These are phyloP conservation scores for Taiozyma sp. DNA, from an alignment of 1,139 yeast genomes.

Conservation along the genomic window DNA sequence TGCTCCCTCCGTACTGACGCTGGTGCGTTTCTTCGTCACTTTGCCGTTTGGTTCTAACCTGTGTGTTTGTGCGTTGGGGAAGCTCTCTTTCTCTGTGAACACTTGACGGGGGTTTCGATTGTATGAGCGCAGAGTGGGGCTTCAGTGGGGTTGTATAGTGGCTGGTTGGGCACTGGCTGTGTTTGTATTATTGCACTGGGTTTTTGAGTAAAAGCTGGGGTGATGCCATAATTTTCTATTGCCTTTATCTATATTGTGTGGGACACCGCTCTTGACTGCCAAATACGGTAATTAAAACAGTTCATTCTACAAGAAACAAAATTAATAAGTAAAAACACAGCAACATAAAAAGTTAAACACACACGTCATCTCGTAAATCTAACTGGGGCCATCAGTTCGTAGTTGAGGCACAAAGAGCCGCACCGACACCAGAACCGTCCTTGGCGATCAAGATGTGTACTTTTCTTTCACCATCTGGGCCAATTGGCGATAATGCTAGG, in stretches of 20 bases:
- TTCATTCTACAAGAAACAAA: background rate
- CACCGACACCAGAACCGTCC: conserved; percentile 96
- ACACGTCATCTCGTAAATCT: background rate
- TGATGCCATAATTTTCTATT: background rate
- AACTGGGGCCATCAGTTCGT: background rate
- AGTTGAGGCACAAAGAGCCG: conserved; percentile 74
- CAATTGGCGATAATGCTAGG: conserved; percentile 60
- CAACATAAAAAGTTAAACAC: background rate
- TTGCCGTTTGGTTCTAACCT: background rate
- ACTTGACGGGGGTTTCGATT: background rate
- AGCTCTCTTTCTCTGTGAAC: background rate
- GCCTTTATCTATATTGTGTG: background rate
- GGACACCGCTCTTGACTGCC: background rate
- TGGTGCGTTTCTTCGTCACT: background rate
- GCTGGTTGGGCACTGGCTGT: too few relatives aligned
- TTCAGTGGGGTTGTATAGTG: too few relatives aligned
- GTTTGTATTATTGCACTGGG: background rate
- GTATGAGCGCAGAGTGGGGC: background rate
- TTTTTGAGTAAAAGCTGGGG: background rate
- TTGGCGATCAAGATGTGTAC: conserved; percentile 74
- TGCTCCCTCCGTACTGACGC: background rate
- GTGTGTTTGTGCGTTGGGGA: background rate
- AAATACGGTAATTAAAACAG: background rate
- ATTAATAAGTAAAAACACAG: background rate
- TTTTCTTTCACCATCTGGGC: conserved; percentile 64